phyloP scores from a whole-genome alignment of 805 yeast genomes.

The Alloascoidea hylecoeti region DNA sequence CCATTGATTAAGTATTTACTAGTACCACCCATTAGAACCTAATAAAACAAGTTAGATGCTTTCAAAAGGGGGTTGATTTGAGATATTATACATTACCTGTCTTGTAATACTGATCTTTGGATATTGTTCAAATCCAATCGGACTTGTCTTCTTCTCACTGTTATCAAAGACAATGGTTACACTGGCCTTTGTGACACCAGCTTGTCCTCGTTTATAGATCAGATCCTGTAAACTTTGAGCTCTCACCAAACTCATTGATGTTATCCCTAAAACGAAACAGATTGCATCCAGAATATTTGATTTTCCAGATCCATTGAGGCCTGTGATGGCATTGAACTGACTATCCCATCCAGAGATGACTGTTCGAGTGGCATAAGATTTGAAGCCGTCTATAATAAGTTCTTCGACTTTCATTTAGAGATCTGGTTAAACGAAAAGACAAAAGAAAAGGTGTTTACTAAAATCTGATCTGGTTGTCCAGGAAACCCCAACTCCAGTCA shows the following conservation, averaged over 20 bases:
- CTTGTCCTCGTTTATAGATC: conserved; percentile 94
- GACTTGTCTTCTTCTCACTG: conserved; percentile 57
- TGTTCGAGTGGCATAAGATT: conserved; percentile 93
- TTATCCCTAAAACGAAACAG: conserved; percentile 94
- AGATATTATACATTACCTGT: conserved; percentile 26
- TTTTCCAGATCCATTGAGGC: conserved; percentile 94
- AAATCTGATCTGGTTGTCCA: no score
- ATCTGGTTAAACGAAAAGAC: background rate
- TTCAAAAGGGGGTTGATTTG: background rate
- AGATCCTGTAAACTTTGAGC: conserved; percentile 89
- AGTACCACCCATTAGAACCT: conserved; percentile 74
- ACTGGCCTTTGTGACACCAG: conserved; percentile 93
- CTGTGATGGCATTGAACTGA: conserved; percentile 95
- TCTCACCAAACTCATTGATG: conserved; percentile 88
- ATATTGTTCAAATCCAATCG: conserved; percentile 74
- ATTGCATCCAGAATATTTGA: conserved; percentile 94
- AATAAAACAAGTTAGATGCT: background rate
- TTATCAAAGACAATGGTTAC: conserved; percentile 95
- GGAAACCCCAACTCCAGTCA: no score
- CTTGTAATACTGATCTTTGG: conserved; percentile 81
- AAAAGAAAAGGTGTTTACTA: background rate
- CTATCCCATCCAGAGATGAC: conserved; percentile 93
- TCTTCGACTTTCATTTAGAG: conserved; percentile 87
- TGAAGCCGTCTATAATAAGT: conserved; percentile 92
- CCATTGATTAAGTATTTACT: conserved; percentile 91